A percentile compares a stretch with the other conserved stretches of the same genome.
These are phyloP conservation scores for Rhododendron ovatum DNA, from an alignment of 148 eudicot species.

Conservation along the genomic window DNA sequence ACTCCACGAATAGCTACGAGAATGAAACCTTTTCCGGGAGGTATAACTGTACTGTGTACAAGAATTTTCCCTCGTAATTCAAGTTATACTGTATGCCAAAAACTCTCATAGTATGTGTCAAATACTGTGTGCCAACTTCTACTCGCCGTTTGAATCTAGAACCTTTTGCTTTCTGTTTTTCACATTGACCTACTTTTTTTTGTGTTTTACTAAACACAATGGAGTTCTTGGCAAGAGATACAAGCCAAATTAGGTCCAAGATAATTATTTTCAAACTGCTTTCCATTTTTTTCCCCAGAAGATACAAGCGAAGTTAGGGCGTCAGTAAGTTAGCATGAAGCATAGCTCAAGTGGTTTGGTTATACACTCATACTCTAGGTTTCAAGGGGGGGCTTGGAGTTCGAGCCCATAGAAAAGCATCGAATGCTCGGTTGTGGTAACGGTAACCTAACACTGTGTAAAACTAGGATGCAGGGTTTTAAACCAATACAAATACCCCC, in stretches of 20 bases:
- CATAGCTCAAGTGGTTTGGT: not conserved
- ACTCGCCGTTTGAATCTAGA: not conserved
- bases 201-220: not conserved
- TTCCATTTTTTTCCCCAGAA: not conserved
- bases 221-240: not conserved
- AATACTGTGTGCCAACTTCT: not conserved
- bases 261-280: not conserved
- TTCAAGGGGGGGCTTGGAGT: not conserved
- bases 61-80: not conserved
- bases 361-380: not conserved
- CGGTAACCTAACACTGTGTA: not conserved
- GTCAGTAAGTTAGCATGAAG: not conserved
- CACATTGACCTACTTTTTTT: not conserved
- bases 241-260: not conserved
- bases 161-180: not conserved
- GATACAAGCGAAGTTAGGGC: not conserved
- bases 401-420: not conserved
- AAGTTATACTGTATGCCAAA: not conserved
- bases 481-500: not conserved
- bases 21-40: not conserved
- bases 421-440: not conserved
- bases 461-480: not conserved
- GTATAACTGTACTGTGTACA: not conserved
- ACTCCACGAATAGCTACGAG: not conserved
- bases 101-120: not conserved